These are phyloP conservation scores for Endotrypanum monterogeii DNA, from an alignment of 208 protist genomes.

Conservation along the genomic window DNA sequence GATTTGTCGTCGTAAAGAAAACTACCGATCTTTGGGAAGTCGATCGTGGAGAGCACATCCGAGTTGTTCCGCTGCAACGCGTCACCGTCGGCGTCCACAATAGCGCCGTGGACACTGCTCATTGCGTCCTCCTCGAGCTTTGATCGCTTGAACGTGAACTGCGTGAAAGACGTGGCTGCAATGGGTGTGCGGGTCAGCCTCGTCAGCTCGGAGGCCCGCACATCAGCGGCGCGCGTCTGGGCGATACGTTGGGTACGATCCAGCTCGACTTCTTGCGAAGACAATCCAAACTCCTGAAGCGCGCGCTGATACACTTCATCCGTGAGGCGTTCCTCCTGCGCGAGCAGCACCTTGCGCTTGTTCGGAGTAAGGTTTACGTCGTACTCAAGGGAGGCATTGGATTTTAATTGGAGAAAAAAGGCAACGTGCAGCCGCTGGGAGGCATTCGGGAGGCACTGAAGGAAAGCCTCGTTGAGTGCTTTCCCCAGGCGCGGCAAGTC, in stretches of 20 bases:
- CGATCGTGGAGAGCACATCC: constrained; percentile 8
- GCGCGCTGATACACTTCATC: constrained; percentile 46
- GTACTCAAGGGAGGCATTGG: constrained; percentile 42
- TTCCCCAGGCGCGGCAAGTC: constrained; percentile 76
- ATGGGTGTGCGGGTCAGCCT: constrained; percentile 54
- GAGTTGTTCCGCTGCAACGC: not conserved
- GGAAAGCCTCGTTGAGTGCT: constrained; percentile 74
- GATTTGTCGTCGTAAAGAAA: constrained; percentile 40
- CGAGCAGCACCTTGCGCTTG: constrained; percentile 68
- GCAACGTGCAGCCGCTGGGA: constrained; percentile 62
- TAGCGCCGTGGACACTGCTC: not conserved
- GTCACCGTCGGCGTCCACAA: not conserved
- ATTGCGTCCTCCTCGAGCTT: not conserved
- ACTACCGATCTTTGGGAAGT: constrained; percentile 40
- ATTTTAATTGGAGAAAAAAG: constrained; percentile 73
- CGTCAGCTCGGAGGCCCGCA: constrained; percentile 33
- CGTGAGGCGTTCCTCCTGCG: constrained; percentile 44
- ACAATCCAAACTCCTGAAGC: constrained; percentile 50
- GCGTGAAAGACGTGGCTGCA: constrained; percentile 73
- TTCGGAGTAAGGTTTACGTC: constrained; percentile 87
- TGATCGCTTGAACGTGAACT: constrained; percentile 47
- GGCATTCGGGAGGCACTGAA: constrained; percentile 71
- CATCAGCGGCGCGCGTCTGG: constrained; percentile 35
- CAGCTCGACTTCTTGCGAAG: constrained; percentile 40
- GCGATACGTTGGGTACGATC: constrained; percentile 43